Evolutionary conservation across 2,329 filamentous ascomycete species (phyloP), one percentile per base, ranked within the genome.

Genomic region (Botrytis cinerea): DNA sequence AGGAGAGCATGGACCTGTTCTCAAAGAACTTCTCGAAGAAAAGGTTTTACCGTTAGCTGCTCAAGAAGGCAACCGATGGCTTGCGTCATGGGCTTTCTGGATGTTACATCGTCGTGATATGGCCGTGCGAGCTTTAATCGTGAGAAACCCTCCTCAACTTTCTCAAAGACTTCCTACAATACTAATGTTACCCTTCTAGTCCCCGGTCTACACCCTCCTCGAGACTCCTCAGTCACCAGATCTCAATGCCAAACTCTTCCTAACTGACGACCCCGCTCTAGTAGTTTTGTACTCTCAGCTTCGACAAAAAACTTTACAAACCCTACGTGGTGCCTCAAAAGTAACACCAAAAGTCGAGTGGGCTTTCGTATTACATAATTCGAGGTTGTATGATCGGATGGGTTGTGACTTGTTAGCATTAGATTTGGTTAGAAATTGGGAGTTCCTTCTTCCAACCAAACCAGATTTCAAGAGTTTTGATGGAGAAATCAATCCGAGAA

Each of bases 21-120:
- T 98, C 4, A 87, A 87, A 40, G 89, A 88, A 73, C 86, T 99
- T 14, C 85, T 99, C 1, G 89, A 93, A 78, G 92, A 97, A 18
- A 92, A 92, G 75, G 89, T 98, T 2, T 85, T 98, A 0, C 88
- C 90, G 0, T 84, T 93, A 75, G 96, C 96, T 28, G 90, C 92
- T 0, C 87, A 90, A 59, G 91, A 95, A 76, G 94, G 94, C 3
- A 95, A 99, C 80, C 88, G 95, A 73, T 99, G 96, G 95, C 88
- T 97, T 74, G 93, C 95, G 18, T 96, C 93, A 0, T 99, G 96
- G 96, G 93, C 93, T 3, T 97, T 97, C 80, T 97, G 94, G 92
- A 93, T 97, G 87, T 86, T 98, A 8, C 90, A 90, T 54, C 88
- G 92, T 75, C 89, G 91, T 74, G 93, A 97, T 77, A 92, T 94